A percentile compares a stretch with the other conserved stretches of the same genome.
Evolutionary conservation across 2,329 filamentous ascomycete species (phyloP).

Genomic region (Botrytis fabae): DNA sequence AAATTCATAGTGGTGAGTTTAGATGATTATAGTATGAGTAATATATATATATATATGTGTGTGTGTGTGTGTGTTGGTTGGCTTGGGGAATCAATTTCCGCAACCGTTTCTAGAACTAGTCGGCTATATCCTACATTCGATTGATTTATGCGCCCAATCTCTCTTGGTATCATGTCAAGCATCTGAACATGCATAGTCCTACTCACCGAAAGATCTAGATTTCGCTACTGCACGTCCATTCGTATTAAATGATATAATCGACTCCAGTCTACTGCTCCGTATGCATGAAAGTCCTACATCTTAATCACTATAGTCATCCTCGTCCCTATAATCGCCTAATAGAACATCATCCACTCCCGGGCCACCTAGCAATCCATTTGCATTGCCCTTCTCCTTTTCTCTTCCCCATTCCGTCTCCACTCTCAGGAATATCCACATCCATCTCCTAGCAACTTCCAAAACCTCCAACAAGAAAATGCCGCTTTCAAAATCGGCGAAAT

Average conservation of each 20-base stretch:
- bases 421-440: conserved; percentile 97
- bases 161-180: neutral
- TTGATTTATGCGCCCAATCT: neutral
- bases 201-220: neutral
- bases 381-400: conserved; percentile 42
- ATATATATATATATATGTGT: neutral
- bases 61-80: neutral
- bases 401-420: conserved; percentile 91
- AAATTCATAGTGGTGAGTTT: neutral
- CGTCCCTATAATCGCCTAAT: conserved; percentile 69
- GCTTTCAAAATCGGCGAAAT: conserved; percentile 82
- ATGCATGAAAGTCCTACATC: neutral
- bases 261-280: neutral
- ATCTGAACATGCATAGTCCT: neutral
- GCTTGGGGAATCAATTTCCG: neutral
- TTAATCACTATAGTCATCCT: conserved; percentile 59
- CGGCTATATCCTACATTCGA: conserved; percentile 15
- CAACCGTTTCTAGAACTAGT: neutral
- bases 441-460: conserved; percentile 82
- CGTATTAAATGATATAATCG: neutral
- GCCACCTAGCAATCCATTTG: conserved; percentile 46
- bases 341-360: conserved; percentile 69
- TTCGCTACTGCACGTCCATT: neutral
- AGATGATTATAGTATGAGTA: neutral
- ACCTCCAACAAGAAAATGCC: conserved; percentile 87